A percentile compares a stretch with the other conserved stretches of the same genome.
Conservation (phyloP, 495 filamentous ascomycete species). For the Rusavskia elegans region DNA sequence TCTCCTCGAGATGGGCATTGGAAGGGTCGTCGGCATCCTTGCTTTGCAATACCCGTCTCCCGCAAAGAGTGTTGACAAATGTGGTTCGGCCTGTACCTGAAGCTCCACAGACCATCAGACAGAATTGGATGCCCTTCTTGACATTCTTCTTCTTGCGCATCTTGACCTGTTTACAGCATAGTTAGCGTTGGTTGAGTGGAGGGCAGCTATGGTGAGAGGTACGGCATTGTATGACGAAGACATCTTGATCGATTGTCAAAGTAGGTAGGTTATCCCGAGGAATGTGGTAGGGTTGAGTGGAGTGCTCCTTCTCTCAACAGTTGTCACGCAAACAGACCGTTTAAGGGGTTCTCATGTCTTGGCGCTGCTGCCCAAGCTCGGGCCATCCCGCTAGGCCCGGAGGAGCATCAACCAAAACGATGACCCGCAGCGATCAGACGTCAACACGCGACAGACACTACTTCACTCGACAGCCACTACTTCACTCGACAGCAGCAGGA, state of each 20-base stretch:
- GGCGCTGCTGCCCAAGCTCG: background rate
- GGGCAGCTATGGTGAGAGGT: too few species aligned
- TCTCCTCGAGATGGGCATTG: conserved; percentile 85
- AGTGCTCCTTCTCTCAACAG: too few species aligned
- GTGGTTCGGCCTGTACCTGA: conserved; percentile 96
- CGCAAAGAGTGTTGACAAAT: conserved; percentile 98
- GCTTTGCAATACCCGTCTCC: conserved; percentile 72
- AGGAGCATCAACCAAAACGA: background rate
- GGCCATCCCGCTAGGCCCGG: background rate
- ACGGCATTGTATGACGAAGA: conserved; percentile 24
- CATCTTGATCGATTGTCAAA: conserved; percentile 27
- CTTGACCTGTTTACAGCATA: conserved; percentile 48
- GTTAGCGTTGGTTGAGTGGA: too few species aligned
- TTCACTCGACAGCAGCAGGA: too few species aligned
- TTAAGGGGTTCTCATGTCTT: background rate
- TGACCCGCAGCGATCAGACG: background rate
- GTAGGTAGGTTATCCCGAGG: background rate
- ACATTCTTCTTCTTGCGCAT: conserved; percentile 99
- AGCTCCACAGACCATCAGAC: conserved; percentile 98
- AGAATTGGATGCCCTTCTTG: conserved; percentile 99
- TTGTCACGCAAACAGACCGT: too few species aligned
- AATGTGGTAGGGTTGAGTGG: conserved; percentile 1
- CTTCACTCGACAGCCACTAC: too few species aligned
- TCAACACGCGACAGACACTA: background rate
- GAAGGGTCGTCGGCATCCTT: conserved; percentile 68